Conservation (phyloP, 2,329 filamentous ascomycete genomes). For the Penicillium sp. region DNA sequence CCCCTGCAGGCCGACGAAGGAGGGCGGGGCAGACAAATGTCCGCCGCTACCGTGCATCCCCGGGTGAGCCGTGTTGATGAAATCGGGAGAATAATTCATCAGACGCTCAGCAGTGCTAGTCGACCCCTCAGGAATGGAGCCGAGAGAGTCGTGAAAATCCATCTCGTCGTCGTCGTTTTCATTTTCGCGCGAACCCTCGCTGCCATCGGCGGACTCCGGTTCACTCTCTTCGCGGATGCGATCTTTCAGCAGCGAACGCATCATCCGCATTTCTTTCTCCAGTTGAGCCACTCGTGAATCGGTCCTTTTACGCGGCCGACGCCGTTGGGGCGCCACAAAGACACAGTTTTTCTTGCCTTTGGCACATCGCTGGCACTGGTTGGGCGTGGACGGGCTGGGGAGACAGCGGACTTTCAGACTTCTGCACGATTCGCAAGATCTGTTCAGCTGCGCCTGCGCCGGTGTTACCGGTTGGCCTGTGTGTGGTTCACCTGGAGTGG, state of each 20-base stretch:
- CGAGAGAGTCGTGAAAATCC: conserved; percentile 23
- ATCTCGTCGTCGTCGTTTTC: conserved; percentile 29
- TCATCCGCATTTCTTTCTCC: conserved; percentile 43
- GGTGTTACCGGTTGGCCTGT: conserved; percentile 25
- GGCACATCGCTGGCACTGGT: conserved; percentile 41
- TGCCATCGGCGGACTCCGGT: conserved; percentile 31
- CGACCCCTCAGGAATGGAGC: conserved; percentile 25
- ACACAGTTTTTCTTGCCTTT: conserved; percentile 40
- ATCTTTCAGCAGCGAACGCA: conserved; percentile 41
- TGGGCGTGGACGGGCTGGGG: conserved; percentile 34
- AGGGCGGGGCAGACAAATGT: conserved; percentile 25
- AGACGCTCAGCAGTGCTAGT: conserved; percentile 25
- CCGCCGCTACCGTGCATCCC: conserved; percentile 24
- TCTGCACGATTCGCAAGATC: conserved; percentile 43
- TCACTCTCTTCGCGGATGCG: conserved; percentile 34
- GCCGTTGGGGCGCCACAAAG: conserved; percentile 42
- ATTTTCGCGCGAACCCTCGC: conserved; percentile 28
- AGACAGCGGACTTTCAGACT: conserved; percentile 43
- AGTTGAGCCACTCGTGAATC: conserved; percentile 42
- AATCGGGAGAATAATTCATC: conserved; percentile 32
- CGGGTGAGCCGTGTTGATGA: conserved; percentile 23
- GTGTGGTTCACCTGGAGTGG: conserved; percentile 25
- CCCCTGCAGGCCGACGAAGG: conserved; percentile 21
- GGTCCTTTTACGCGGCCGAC: conserved; percentile 42
- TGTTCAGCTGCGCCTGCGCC: conserved; percentile 39